A percentile compares a stretch with the other conserved stretches of the same genome.
These are phyloP conservation scores for Chrysanthemum makinoi DNA, from an alignment of 129 eudicot genomes.

Conservation along the genomic window DNA sequence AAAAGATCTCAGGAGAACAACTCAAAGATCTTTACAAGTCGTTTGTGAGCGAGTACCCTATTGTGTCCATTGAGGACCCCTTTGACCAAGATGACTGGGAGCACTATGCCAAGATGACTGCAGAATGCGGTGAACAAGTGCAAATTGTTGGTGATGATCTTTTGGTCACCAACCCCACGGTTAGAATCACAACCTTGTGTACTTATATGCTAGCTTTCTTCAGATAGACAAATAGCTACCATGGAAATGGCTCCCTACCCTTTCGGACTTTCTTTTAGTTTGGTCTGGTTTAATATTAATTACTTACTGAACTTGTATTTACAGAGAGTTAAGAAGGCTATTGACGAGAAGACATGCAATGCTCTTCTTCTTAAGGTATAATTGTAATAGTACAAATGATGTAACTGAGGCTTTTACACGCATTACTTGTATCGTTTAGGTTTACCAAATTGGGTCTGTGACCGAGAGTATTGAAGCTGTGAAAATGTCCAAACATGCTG, in stretches of 20 bases:
- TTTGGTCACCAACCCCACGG: too few species aligned
- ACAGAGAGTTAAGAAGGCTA: conserved; percentile 45
- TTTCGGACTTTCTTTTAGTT: neutral
- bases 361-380: conserved; percentile 41
- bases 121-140: too few species aligned
- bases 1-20: conserved; percentile 80
- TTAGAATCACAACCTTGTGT: too few species aligned
- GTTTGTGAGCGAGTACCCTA: conserved; percentile 85
- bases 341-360: conserved; percentile 42
- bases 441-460: conserved; percentile 94
- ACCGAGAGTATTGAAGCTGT: conserved; percentile 96
- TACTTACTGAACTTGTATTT: neutral
- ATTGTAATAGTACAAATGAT: neutral
- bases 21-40: conserved; percentile 97
- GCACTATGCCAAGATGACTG: too few species aligned
- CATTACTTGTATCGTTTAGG: conserved; percentile 23
- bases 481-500: conserved; percentile 41
- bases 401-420: too few species aligned
- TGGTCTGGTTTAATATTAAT: neutral
- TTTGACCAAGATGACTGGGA: conserved; percentile 99
- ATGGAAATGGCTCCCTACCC: too few species aligned
- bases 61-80: conserved; percentile 94
- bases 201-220: too few species aligned
- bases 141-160: too few species aligned
- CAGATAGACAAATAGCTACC: too few species aligned